Evolutionary conservation across 306 rosid species (phyloP), one percentile per base, ranked within the genome.

Genomic region (Vicia villosa): DNA sequence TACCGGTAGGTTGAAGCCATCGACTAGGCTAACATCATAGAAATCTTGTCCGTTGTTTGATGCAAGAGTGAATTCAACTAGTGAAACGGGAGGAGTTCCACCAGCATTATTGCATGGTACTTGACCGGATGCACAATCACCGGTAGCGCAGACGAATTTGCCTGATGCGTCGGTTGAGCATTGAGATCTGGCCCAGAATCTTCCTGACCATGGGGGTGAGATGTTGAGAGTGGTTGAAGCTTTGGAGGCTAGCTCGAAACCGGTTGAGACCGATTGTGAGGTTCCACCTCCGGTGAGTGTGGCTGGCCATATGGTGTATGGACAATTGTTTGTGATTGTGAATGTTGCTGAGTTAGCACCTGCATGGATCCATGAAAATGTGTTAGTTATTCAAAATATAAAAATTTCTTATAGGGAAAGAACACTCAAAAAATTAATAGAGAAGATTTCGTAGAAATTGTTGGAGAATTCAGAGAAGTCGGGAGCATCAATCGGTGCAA

Each of bases 11-110:
- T 81, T 81, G 73, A 81, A 80, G 0, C 84, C 84, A 42, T 80
- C 84, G n/a, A 80, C 84, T 20, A 71, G 77, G 46, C 84, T 80
- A 7, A 81, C 32, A 65, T 73, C 82, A 16, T 81, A 81, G 70
- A 77, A 81, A 47, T 81, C 85, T 49, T n/a, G 69, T 3, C 82
- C 85, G 1, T 28, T 70, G 26, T 65, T 49, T 0, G 67, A 0
- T 15, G 74, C 70, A 36, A 81, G 28, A 5, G 77, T 73, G 73
- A 77, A 16, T 57, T 81, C 85, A 2, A 65, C 77, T 3, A 81
- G 34, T 1, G 85, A 14, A 8, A 45, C 80, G 10, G 85, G 85
- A 13, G 85, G 82, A 26, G 2, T 43, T 24, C 43, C 82, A 10
- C 85, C 85, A 0, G 79, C 76, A 10, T 79, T 79, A 9, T 73